Percentiles rank a stretch among this genome's conserved stretches.
These are phyloP conservation scores for Coemansia sp. DNA, from an alignment of 371 early-diverging fungal genomes.

Conservation along the genomic window DNA sequence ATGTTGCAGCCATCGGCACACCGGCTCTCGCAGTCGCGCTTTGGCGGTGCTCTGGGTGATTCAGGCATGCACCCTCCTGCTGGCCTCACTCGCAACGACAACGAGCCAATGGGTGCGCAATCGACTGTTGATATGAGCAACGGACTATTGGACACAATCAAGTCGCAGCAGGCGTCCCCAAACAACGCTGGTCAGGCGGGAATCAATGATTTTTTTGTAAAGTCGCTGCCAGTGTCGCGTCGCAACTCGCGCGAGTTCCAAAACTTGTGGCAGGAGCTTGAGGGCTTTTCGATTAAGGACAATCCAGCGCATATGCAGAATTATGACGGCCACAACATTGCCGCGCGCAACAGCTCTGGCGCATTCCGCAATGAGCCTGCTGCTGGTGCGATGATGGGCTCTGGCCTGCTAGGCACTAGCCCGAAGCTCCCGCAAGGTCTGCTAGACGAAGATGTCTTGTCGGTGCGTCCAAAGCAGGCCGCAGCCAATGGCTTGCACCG, in stretches of 20 bases:
- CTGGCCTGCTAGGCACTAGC: constrained; percentile 29
- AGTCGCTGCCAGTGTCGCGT: constrained; percentile 53
- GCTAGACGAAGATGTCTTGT: constrained; percentile 36
- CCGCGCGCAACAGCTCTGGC: constrained; percentile 32
- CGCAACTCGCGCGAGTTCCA: constrained; percentile 57
- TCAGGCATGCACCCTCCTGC: constrained; percentile 13
- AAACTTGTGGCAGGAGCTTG: constrained; percentile 56
- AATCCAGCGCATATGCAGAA: constrained; percentile 11
- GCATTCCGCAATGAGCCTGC: constrained; percentile 46
- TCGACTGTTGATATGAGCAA: constrained; percentile 23
- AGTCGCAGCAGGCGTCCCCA: constrained; percentile 50
- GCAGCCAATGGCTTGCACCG: neutral
- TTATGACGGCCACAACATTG: constrained; percentile 29
- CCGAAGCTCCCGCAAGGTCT: constrained; percentile 49
- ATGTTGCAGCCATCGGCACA: constrained; percentile 13
- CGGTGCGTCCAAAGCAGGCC: constrained; percentile 6
- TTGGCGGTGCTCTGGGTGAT: constrained; percentile 33
- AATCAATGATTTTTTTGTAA: constrained; percentile 38
- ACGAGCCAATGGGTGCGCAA: constrained; percentile 6
- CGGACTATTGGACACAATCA: constrained; percentile 40
- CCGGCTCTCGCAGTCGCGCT: constrained; percentile 42
- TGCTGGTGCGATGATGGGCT: constrained; percentile 14
- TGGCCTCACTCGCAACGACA: constrained; percentile 11
- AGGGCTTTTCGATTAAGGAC: constrained; percentile 49
- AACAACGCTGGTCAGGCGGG: constrained; percentile 22